Base-by-base conservation (phyloP, 352 stramenopile genomes). In the Aphanomyces invadans region DNA sequence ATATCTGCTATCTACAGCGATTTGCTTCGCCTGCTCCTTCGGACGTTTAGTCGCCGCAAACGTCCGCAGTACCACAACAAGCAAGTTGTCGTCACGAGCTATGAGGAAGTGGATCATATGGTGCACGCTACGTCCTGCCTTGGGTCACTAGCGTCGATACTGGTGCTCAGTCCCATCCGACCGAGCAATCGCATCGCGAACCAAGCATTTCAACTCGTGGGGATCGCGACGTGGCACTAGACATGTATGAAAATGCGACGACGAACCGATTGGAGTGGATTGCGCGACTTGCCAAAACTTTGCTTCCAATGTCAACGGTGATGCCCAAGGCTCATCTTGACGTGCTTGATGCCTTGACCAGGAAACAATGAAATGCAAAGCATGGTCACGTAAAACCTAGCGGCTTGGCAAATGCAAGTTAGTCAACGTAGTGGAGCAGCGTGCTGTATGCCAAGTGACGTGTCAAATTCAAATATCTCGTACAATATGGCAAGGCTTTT, bases 1-100 rank as follows among this genome's bases (percentile, higher is more conserved):
- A 83, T 80, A 62, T 77, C 73, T 10, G 31, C 51, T n/a, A 69
- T 70, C 10, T 71, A 83, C 33, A 63, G 71, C 54, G 70, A 83
- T 26, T 45, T 83, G 26, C 62, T 83, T 46, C 73, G 76, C 3
- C 70, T 83, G 4, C 53, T 83, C 46, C 68, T 81, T 48, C 76
- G 76, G 4, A 72, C 77, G 33, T 61, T 83, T 54, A 71, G 70
- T 0, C 21, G 48, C 25, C 71, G 72, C 11, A 69, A 71, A 2
- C 52, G 12, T n/a, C 44, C 44, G 44, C 44, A 19, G 9, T 25
- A 25, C 23, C 9, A 25, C 7, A n/a, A 4, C 19, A 4, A 26
- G 4, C 9, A n/a, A 52, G 38, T 59, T 25, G 57, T 78, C 4
- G 36, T 62, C 9, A 17, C 56, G 3, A 79, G 48, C 15, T 83